Conservation (phyloP, 2,329 filamentous ascomycete genomes). For the Monosporascus sp. region DNA sequence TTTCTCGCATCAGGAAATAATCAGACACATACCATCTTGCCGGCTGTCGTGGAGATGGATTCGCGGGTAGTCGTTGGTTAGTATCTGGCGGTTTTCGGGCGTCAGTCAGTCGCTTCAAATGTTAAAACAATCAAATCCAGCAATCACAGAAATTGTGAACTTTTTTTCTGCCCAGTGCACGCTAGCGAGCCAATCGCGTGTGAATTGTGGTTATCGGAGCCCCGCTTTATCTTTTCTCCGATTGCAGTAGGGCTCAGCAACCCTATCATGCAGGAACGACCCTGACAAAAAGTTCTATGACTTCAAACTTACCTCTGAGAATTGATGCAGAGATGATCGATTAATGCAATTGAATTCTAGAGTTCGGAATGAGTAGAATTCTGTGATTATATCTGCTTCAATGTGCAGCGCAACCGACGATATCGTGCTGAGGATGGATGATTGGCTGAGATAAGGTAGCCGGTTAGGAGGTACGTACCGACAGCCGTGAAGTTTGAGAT, state of each 20-base stretch:
- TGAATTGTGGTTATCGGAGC: not conserved
- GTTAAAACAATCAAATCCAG: conserved; percentile 26
- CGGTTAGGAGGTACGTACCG: not conserved
- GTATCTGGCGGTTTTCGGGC: conserved; percentile 36
- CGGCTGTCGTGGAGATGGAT: conserved; percentile 47
- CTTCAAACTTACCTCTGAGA: not conserved
- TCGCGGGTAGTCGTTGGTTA: conserved; percentile 47
- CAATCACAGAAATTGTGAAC: not conserved
- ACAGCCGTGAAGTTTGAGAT: not conserved
- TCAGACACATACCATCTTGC: conserved; percentile 50
- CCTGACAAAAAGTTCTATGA: too few species aligned
- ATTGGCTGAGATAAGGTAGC: not conserved
- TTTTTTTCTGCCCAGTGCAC: not conserved
- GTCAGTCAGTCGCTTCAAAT: conserved; percentile 39
- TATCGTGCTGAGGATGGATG: not conserved
- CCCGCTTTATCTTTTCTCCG: not conserved
- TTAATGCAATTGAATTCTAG: not conserved
- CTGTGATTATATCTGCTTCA: not conserved
- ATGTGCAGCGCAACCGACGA: not conserved
- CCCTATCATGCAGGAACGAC: not conserved
- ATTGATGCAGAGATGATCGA: not conserved
- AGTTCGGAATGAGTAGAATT: not conserved
- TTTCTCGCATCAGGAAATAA: not conserved
- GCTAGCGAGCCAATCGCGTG: conserved; percentile 1
- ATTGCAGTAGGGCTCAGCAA: not conserved